Percentiles rank a stretch among this genome's conserved stretches.
These are phyloP conservation scores for Pleoardoris graminearum DNA, from an alignment of 2,329 filamentous ascomycete species.

Conservation along the genomic window DNA sequence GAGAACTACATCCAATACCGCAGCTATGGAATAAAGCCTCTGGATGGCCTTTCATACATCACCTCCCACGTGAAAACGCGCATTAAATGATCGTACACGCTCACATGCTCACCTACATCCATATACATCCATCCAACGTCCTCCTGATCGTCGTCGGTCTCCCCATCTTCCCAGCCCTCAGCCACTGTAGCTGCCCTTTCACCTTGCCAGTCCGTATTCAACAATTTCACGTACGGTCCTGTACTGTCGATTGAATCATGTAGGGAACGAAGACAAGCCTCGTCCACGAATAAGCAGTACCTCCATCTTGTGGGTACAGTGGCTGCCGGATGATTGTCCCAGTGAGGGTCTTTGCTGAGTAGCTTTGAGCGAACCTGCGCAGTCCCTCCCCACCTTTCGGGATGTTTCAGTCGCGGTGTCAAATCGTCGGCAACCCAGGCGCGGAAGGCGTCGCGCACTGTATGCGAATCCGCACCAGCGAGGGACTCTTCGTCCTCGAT, in stretches of 20 bases:
- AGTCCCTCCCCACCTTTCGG: constrained; percentile 9
- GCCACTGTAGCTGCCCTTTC: constrained; percentile 9
- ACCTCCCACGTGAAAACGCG: background rate
- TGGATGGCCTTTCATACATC: background rate
- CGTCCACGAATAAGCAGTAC: constrained; percentile 22
- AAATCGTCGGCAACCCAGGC: constrained; percentile 21
- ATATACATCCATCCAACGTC: constrained; percentile 13
- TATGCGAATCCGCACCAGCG: constrained; percentile 20
- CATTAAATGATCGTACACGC: background rate
- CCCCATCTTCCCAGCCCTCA: constrained; percentile 17
- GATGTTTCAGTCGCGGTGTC: constrained; percentile 14
- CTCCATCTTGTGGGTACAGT: constrained; percentile 16
- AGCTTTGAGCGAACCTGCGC: constrained; percentile 10
- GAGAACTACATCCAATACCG: too few species aligned
- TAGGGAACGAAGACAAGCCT: constrained; percentile 15
- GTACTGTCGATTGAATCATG: background rate
- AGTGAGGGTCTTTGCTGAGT: constrained; percentile 7
- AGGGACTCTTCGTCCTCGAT: constrained; percentile 19
- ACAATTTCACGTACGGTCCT: constrained; percentile 9
- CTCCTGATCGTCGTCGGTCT: constrained; percentile 16
- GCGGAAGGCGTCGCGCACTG: constrained; percentile 18
- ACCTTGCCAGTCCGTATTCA: constrained; percentile 5
- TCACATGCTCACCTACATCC: background rate
- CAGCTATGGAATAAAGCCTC: background rate
- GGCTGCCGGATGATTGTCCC: constrained; percentile 9